Percentiles rank a stretch among this genome's conserved stretches.
These are phyloP conservation scores for Paradendryphiella salina DNA, from an alignment of 2,329 filamentous ascomycete species.

Conservation along the genomic window DNA sequence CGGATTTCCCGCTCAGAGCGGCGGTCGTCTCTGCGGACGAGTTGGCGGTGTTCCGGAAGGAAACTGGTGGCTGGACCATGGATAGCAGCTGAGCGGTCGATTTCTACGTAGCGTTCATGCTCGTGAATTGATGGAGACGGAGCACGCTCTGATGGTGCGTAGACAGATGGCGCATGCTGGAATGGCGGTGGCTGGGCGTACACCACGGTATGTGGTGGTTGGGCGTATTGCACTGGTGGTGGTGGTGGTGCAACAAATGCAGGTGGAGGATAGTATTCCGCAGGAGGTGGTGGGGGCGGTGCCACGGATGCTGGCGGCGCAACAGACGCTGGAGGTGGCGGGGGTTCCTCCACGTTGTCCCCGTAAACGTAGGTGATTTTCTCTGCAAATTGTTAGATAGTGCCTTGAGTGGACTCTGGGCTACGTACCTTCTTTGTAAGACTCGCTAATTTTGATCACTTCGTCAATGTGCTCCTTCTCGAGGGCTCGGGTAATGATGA, in stretches of 20 bases:
- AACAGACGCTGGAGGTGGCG: conserved; percentile 22
- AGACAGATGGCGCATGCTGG: conserved; percentile 33
- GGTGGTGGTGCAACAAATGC: conserved; percentile 22
- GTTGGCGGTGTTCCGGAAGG: conserved; percentile 48
- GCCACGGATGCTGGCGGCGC: conserved; percentile 20
- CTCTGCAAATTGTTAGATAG: conserved; percentile 25
- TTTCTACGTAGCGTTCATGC: conserved; percentile 45
- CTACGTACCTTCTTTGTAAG: conserved; percentile 60
- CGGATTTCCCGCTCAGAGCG: conserved; percentile 66
- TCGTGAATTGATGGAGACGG: conserved; percentile 40
- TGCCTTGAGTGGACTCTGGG: background rate
- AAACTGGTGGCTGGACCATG: conserved; percentile 55
- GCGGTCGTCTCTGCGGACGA: conserved; percentile 27
- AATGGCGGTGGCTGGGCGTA: conserved; percentile 19
- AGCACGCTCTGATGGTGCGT: conserved; percentile 41
- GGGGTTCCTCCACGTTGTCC: conserved; percentile 25
- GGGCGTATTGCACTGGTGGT: conserved; percentile 21
- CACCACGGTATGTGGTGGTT: conserved; percentile 23
- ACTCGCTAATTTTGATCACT: conserved; percentile 78
- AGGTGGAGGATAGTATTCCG: conserved; percentile 20
- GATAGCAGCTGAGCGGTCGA: conserved; percentile 54
- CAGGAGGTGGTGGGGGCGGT: conserved; percentile 29
- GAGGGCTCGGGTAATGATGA: conserved; percentile 81
- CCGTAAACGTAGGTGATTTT: conserved; percentile 46
- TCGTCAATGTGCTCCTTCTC: conserved; percentile 91